Evolutionary conservation across 1,139 yeast species (phyloP), one percentile per base, ranked within the genome.

Genomic region (Scheffersomyces cryptocercus): DNA sequence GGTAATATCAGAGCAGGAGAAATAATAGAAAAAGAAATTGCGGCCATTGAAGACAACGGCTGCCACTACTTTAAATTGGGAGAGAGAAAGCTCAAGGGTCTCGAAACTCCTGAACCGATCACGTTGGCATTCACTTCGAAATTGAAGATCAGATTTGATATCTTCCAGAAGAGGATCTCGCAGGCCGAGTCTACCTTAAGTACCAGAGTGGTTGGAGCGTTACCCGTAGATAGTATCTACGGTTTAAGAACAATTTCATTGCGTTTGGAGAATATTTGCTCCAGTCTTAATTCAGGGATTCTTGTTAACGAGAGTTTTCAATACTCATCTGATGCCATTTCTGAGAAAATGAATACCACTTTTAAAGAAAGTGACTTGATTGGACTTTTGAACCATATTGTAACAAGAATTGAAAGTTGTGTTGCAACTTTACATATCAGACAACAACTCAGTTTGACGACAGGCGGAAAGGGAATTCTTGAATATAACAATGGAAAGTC

Each of bases 101-200:
- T 95, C 34, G 99, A 95, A 77, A 85, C 91, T 33, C 96, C 96
- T 1, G 99, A 95, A 60, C 77, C 79, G 38, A 84, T 95, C 30
- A 87, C 96, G 10, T 75, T 90, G 43, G 82, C 83, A 0, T 91
- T 85, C 67, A 95, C 98, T 2, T 73, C 75, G 47, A 71, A 74
- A 36, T 70, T 93, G 46, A 75, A 75, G 12, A 73, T 85, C 10
- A 75, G 97, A 52, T 70, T 69, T 54, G 77, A 74, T 46, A 59
- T 79, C 38, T 65, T 70, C 58, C 61, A 67, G 52, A 64, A 70
- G 50, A 47, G 67, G 30, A 38, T 59, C 29, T 50, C 59, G 12
- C 55, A 53, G 31, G 54, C 52, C 32, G 56, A 55, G 37, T 48
- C 46, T 36, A 47, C 44, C 16, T 16, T 29, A 15, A 53, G 59